A percentile compares a stretch with the other conserved stretches of the same genome.
phyloP scores from a whole-genome alignment of 805 yeast species.

The Candida chauliodis region DNA sequence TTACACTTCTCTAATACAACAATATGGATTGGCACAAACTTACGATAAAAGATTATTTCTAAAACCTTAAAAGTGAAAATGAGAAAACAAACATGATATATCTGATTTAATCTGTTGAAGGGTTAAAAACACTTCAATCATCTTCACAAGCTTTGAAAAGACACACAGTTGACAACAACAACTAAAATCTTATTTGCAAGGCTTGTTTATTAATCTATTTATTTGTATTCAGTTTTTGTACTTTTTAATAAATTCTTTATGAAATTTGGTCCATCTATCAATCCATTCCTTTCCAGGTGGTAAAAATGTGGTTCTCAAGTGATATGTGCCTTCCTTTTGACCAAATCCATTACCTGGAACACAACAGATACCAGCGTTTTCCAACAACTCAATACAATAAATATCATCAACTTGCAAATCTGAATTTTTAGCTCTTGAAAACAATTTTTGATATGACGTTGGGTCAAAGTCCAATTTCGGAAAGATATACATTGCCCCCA shows the following conservation, averaged over 20 bases:
- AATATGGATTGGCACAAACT: too few relatives aligned
- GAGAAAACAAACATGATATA: too few relatives aligned
- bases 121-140: too few relatives aligned
- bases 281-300: constrained; percentile 96
- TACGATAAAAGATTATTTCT: too few relatives aligned
- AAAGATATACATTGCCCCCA: constrained; percentile 97
- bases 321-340: constrained; percentile 84
- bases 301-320: constrained; percentile 92
- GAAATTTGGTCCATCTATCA: constrained; percentile 73
- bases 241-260: constrained; percentile 60
- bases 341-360: constrained; percentile 98
- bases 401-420: constrained; percentile 76
- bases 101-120: too few relatives aligned
- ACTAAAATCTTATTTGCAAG: too few relatives aligned
- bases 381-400: constrained; percentile 81
- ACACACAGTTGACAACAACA: too few relatives aligned
- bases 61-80: too few relatives aligned
- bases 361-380: constrained; percentile 90
- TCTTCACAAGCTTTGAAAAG: too few relatives aligned
- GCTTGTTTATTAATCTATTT: too few relatives aligned
- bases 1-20: too few relatives aligned
- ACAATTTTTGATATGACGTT: constrained; percentile 47
- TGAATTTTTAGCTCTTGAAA: constrained; percentile 52
- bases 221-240: too few relatives aligned
- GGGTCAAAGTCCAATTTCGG: constrained; percentile 66